Conservation (phyloP, 129 eudicot genomes). For the Flaveria linearis region DNA sequence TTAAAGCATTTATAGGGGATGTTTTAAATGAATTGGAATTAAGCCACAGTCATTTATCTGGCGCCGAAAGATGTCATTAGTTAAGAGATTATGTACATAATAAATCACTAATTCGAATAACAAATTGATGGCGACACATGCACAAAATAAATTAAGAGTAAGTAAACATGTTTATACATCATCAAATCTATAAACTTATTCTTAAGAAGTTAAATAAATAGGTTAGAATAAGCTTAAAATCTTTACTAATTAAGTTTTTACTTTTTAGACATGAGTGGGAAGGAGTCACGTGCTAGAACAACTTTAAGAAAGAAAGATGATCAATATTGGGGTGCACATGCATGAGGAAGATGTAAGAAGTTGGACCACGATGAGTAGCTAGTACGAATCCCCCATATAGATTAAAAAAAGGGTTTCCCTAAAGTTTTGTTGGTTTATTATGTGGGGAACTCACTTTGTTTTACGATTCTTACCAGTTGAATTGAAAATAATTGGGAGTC, state of each 20-base stretch:
- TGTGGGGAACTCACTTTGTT: neutral
- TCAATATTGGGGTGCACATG: slow-evolving; percentile 46
- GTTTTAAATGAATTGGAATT: too few species aligned
- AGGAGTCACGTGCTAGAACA: slow-evolving; percentile 37
- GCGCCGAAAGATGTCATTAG: too few species aligned
- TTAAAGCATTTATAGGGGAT: too few species aligned
- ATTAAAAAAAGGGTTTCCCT: neutral
- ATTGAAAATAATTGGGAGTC: neutral
- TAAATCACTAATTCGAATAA: neutral
- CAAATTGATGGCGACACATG: neutral
- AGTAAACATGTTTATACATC: neutral
- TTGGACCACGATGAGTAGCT: slow-evolving; percentile 34
- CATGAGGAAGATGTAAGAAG: slow-evolving; percentile 28
- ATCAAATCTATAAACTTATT: neutral
- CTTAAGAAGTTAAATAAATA: neutral
- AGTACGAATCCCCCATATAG: slow-evolving; percentile 21
- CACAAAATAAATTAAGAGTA: neutral
- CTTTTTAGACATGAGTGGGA: slow-evolving; percentile 38
- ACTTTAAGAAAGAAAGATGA: slow-evolving; percentile 30
- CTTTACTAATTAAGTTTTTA: neutral
- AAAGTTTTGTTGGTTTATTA: neutral
- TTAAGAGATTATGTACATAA: too few species aligned
- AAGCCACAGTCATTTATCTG: too few species aligned
- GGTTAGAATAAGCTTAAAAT: neutral
- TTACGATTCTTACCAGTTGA: too few species aligned